phyloP scores from a whole-genome alignment of 305 asterid species.

The Solanum hybrid region DNA sequence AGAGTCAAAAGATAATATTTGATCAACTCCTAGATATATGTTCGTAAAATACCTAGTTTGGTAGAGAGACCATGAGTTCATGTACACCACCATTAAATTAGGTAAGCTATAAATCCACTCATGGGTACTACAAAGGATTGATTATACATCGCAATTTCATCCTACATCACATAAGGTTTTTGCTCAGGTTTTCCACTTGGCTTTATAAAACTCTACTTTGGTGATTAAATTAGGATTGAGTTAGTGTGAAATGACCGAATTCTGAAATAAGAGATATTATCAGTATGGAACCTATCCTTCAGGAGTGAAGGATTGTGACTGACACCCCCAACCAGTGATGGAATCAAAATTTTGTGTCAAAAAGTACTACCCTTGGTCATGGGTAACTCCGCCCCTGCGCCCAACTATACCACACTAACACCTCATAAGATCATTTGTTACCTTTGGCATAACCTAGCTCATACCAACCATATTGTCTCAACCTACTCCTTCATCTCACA shows the following conservation, averaged over 20 bases:
- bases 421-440: background rate
- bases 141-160: background rate
- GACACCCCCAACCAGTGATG: background rate
- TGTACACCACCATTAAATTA: background rate
- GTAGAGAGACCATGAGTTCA: background rate
- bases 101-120: background rate
- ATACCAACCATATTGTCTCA: background rate
- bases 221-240: background rate
- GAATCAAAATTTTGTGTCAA: background rate
- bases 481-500: background rate
- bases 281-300: background rate
- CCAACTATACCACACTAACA: background rate
- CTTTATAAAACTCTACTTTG: background rate
- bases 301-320: background rate
- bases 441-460: background rate
- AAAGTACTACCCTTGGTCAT: background rate
- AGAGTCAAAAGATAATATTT: background rate
- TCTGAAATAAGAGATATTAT: no score
- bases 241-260: accelerated
- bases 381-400: background rate
- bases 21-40: background rate
- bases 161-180: background rate
- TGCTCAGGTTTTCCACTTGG: background rate
- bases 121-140: background rate
- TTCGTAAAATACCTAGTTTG: background rate